Base-by-base conservation (phyloP, 306 rosid species). In the Parietaria judaica region DNA sequence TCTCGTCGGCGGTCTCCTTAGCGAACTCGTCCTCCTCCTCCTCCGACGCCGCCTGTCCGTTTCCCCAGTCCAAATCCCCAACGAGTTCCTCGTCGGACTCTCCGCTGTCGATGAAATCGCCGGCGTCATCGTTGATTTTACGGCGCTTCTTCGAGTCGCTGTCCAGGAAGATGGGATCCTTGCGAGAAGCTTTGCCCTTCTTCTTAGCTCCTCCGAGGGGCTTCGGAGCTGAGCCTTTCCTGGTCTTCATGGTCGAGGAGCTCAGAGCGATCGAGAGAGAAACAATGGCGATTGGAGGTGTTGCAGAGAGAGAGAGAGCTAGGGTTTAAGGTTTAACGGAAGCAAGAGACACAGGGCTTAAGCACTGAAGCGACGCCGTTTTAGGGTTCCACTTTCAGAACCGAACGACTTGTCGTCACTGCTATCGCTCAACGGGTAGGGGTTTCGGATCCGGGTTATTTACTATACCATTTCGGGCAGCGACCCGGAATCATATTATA, bases 1-100 rank as follows among this genome's bases (percentile, higher is more conserved):
- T 77, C 78, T 92, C 99, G 5, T 60, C 95, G 3, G 67, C 79
- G 3, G 90, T 92, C 63, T 88, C 97, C 51, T 75, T 81, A 64
- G 56, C 69, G 14, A 60, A 36, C 45, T 55, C 78, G 34, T 38
- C 79, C 13, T 50, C 77, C 13, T 77, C 85, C 58, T 49, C 70
- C 14, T 43, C 79, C 17, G 46, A 72, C 4, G 43, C 78, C n/a
- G n/a, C 78, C 6, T 39, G 71, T 0, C 59, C 72, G 2, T 34
- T 75, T 0, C 47, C 71, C n/a, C 36, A 72, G 10, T 36, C 70
- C 14, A 63, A 78, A 12, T 70, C 65, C 3, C 61, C 58, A 59
- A 65, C 69, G 15, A 43, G 82, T 23, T 76, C 91, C 0, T 76
- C 95, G 2, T 78, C 89, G 4, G 81, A 78, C 7, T 82, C 78